Evolutionary conservation across 2,329 filamentous ascomycete species (phyloP), one percentile per base, ranked within the genome.

Genomic region (Colletotrichum truncatum): DNA sequence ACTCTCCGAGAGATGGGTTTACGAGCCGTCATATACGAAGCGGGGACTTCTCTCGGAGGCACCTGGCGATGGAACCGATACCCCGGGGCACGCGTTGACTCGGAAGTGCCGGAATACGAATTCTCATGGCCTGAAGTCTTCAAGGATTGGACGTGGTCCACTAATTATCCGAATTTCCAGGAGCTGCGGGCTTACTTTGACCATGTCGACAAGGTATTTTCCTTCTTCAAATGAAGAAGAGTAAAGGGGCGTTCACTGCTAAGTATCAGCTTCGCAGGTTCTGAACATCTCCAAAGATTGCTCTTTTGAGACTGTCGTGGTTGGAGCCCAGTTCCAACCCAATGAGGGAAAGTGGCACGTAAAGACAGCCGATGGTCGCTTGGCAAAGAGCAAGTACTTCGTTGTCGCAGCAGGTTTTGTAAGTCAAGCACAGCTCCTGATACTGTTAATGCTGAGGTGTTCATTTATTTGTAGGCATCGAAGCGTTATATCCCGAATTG

Each of bases 401-500:
- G 71, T 89, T 14, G 75, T 86, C 1, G 84, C 83, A 1, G 83
- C 83, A 0, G 87, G 87, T 1, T 87, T 89, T 61, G 78, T 80
- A 64, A 71, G 74, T 67, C 6, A 32, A 51, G 43, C 1, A 12
- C 8, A 1, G 8, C 4, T n/a, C 1, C 8, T 9, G 6, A 3
- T 23, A 4, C 9, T n/a, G n/a, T n/a, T n/a, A n/a, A n/a, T n/a
- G n/a, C n/a, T n/a, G n/a, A n/a, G n/a, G n/a, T n/a, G n/a, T n/a
- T 46, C 10, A 45, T 14, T 14, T 8, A 4, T 8, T 4, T 2
- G 36, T 32, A 81, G 78, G 82, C 88, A 1, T 85, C 88, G 2
- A 88, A 87, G 71, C 78, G 86, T n/a, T 84, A 90, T 67, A 84
- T 87, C 38, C 88, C 89, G 0, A 81, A 86, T 59, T 89, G 85